Evolutionary conservation across 2,329 filamentous ascomycete genomes (phyloP).

Genomic region (Penicillium sclerotigenum): DNA sequence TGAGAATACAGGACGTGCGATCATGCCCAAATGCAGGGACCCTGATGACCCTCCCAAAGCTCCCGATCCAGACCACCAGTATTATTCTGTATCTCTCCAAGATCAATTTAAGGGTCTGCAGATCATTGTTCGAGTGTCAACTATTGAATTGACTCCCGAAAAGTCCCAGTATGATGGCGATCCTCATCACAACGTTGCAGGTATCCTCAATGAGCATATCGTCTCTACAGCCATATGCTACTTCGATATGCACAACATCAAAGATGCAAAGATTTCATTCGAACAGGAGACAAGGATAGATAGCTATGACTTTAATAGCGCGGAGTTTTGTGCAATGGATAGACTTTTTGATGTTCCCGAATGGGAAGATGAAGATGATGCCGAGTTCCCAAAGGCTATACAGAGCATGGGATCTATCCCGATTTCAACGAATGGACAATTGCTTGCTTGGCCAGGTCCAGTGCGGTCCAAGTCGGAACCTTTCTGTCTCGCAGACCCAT

Average conservation of each 20-base stretch:
- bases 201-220: slow-evolving; percentile 10
- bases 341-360: not conserved
- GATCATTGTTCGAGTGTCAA: slow-evolving; percentile 4
- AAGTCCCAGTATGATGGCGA: slow-evolving; percentile 1
- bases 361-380: not conserved
- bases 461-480: slow-evolving; percentile 9
- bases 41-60: not conserved
- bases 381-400: not conserved
- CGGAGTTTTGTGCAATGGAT: not conserved
- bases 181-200: slow-evolving; percentile 1
- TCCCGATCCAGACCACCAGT: slow-evolving; percentile 8
- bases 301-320: not conserved
- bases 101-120: slow-evolving; percentile 6
- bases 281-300: slow-evolving; percentile 4
- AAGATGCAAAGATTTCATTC: slow-evolving; percentile 5
- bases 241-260: slow-evolving; percentile 10
- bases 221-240: slow-evolving; percentile 8
- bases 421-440: slow-evolving; percentile 6
- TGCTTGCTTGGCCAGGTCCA: slow-evolving; percentile 15
- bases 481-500: slow-evolving; percentile 11
- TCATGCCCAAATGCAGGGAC: not conserved
- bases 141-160: slow-evolving; percentile 9
- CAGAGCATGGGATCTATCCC: slow-evolving; percentile 10
- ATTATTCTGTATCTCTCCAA: slow-evolving; percentile 8
- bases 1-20: slow-evolving; percentile 1